Percentiles rank a stretch among this genome's conserved stretches.
Conservation (phyloP, 2,329 filamentous ascomycete genomes). For the Penicillium sp. region DNA sequence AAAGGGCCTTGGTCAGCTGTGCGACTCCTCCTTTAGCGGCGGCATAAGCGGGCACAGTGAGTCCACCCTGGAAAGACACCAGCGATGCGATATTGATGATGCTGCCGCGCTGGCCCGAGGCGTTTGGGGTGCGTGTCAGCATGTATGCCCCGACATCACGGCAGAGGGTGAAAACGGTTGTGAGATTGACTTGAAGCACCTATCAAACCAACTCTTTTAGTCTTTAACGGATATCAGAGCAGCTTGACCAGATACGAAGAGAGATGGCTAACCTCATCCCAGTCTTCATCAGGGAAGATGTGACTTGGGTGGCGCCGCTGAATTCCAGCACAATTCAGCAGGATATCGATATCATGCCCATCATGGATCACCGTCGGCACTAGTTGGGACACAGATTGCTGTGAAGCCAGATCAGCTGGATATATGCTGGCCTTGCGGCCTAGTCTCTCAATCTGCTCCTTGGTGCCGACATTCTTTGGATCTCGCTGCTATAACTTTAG, state of each 20-base stretch:
- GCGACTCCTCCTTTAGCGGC: slow-evolving; percentile 83
- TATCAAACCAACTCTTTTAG: slow-evolving; percentile 18
- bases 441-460: slow-evolving; percentile 32
- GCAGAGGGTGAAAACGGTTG: slow-evolving; percentile 67
- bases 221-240: not conserved
- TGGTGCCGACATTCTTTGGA: slow-evolving; percentile 25
- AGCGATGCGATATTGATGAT: slow-evolving; percentile 86
- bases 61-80: slow-evolving; percentile 80
- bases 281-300: slow-evolving; percentile 72
- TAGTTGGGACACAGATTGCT: slow-evolving; percentile 34
- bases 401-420: slow-evolving; percentile 40
- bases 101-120: slow-evolving; percentile 21
- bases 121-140: slow-evolving; percentile 23
- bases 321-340: slow-evolving; percentile 82
- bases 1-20: slow-evolving; percentile 81
- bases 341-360: slow-evolving; percentile 66
- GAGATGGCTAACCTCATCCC: slow-evolving; percentile 58
- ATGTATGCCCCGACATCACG: slow-evolving; percentile 30
- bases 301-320: slow-evolving; percentile 74
- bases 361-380: slow-evolving; percentile 35
- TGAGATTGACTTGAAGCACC: slow-evolving; percentile 84
- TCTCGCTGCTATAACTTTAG: slow-evolving; percentile 17
- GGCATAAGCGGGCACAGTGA: slow-evolving; percentile 86
- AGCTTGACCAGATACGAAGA: not conserved
- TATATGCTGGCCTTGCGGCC: slow-evolving; percentile 41